These are phyloP conservation scores for Pueraria montana DNA, from an alignment of 306 rosid genomes.

Conservation along the genomic window DNA sequence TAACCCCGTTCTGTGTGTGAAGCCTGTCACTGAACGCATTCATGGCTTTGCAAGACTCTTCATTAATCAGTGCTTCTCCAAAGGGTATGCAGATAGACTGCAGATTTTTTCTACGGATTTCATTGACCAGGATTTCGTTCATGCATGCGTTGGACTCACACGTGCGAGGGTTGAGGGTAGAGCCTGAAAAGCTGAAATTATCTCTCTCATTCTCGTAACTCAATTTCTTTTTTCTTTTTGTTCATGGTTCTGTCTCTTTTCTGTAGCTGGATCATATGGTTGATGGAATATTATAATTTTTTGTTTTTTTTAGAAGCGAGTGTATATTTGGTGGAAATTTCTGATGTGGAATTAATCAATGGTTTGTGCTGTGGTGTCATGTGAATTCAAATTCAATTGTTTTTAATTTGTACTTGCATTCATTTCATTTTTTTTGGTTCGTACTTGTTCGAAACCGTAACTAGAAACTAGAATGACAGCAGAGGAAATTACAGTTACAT, in stretches of 20 bases:
- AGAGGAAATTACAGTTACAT: too few relatives aligned
- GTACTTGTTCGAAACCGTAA: too few relatives aligned
- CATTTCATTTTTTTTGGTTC: too few relatives aligned
- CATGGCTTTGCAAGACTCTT: constrained; percentile 78
- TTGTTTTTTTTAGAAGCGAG: neutral
- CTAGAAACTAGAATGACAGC: too few relatives aligned
- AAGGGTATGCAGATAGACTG: constrained; percentile 63
- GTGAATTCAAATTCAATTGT: neutral
- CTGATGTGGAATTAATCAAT: neutral
- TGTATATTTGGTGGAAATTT: constrained; percentile 17
- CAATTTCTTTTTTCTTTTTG: neutral
- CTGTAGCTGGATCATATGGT: neutral
- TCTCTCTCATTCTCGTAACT: neutral
- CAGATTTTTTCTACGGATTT: constrained; percentile 87
- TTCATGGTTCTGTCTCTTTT: neutral
- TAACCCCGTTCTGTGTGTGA: constrained; percentile 83
- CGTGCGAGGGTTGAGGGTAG: constrained; percentile 76
- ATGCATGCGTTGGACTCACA: constrained; percentile 82
- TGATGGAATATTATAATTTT: too few relatives aligned
- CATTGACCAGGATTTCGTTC: constrained; percentile 83
- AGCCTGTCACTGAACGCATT: constrained; percentile 84
- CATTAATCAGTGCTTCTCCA: constrained; percentile 69
- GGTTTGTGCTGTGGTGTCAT: neutral
- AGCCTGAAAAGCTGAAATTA: constrained; percentile 30
- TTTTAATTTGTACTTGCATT: neutral